A percentile compares a stretch with the other conserved stretches of the same genome.
phyloP scores from a whole-genome alignment of 176 grass and related monocot species.

The Zoysia japonica region DNA sequence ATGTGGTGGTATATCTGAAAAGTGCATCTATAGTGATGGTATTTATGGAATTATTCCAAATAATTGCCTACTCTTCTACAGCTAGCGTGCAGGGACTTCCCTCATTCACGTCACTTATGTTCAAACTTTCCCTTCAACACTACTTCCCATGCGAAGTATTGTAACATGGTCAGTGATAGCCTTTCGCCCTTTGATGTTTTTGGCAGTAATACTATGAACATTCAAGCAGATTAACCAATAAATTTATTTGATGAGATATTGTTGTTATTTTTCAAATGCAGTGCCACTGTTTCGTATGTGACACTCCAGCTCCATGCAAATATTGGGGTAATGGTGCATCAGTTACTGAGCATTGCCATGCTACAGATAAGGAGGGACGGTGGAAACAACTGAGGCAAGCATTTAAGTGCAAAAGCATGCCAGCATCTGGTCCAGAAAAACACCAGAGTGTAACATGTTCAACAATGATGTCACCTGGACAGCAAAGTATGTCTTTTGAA shows the following conservation, averaged over 20 bases:
- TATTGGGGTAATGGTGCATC: slow-evolving; percentile 63
- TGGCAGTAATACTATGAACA: slow-evolving; percentile 9
- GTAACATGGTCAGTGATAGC: slow-evolving; percentile 66
- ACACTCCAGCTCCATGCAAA: slow-evolving; percentile 74
- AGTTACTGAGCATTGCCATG: slow-evolving; percentile 72
- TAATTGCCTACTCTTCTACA: slow-evolving; percentile 39
- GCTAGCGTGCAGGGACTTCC: slow-evolving; percentile 95
- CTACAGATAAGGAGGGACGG: slow-evolving; percentile 67
- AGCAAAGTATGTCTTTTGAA: slow-evolving; percentile 39
- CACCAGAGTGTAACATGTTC: slow-evolving; percentile 26
- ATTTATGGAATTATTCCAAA: neutral
- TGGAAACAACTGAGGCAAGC: slow-evolving; percentile 64
- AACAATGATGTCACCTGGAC: slow-evolving; percentile 15
- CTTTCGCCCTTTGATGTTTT: slow-evolving; percentile 16
- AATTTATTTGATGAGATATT: neutral
- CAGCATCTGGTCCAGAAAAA: slow-evolving; percentile 45
- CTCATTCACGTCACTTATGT: slow-evolving; percentile 89
- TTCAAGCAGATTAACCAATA: slow-evolving; percentile 12
- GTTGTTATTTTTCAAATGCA: slow-evolving; percentile 60
- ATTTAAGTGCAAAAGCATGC: slow-evolving; percentile 46
- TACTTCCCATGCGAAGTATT: slow-evolving; percentile 74
- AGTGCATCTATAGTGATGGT: no score
- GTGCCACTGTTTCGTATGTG: slow-evolving; percentile 99
- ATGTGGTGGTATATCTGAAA: no score
- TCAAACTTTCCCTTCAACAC: slow-evolving; percentile 77